A percentile compares a stretch with the other conserved stretches of the same genome.
These are phyloP conservation scores for Aspergillus panamensis DNA, from an alignment of 495 filamentous ascomycete genomes.

Conservation along the genomic window DNA sequence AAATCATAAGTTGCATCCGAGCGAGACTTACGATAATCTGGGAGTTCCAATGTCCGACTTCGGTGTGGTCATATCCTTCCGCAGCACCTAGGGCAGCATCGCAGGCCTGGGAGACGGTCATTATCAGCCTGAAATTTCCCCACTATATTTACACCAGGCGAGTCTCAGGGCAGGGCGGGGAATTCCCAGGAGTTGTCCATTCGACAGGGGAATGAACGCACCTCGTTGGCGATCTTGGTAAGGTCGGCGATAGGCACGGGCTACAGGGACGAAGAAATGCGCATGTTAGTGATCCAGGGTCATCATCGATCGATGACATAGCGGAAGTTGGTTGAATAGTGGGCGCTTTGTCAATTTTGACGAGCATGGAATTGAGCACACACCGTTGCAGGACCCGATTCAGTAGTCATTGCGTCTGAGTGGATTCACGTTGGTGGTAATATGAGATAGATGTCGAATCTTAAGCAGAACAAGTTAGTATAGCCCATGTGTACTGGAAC, in stretches of 20 bases:
- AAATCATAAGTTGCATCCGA: neutral
- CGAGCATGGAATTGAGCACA: conserved; percentile 13
- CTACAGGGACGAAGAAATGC: conserved; percentile 38
- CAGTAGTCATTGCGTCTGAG: conserved; percentile 35
- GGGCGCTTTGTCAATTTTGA: neutral
- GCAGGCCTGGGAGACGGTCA: conserved; percentile 63
- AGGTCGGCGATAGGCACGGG: conserved; percentile 73
- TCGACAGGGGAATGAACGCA: conserved; percentile 39
- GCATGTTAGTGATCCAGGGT: conserved; percentile 16
- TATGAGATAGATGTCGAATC: neutral
- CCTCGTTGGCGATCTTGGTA: conserved; percentile 77
- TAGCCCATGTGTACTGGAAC: conserved; percentile 2
- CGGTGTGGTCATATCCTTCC: conserved; percentile 76
- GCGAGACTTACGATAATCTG: conserved; percentile 75
- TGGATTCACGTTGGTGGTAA: neutral
- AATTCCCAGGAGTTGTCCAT: neutral
- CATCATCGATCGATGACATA: conserved; percentile 9
- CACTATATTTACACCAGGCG: neutral
- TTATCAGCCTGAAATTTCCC: neutral
- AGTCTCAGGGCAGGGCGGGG: neutral
- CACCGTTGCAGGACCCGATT: conserved; percentile 34
- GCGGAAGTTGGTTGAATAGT: neutral
- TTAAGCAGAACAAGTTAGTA: conserved; percentile 12
- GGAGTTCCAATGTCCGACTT: conserved; percentile 81
- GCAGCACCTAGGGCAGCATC: conserved; percentile 65